Evolutionary conservation across 495 filamentous ascomycete species (phyloP).

Genomic region (Penicillium turbatum): DNA sequence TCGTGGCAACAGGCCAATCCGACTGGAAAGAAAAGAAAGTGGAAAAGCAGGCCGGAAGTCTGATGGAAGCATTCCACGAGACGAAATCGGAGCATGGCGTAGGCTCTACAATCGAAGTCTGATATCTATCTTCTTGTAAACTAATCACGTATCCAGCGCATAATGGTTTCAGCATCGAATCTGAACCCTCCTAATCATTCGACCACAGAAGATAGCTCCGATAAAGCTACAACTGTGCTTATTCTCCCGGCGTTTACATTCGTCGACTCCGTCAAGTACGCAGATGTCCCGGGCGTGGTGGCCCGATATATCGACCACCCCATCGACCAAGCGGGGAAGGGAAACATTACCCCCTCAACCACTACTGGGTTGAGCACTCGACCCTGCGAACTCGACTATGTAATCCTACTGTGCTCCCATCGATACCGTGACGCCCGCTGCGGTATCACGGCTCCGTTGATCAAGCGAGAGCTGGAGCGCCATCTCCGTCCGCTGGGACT

Average conservation of each 20-base stretch:
- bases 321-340: constrained; percentile 47
- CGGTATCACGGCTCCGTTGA: constrained; percentile 83
- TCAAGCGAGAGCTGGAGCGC: constrained; percentile 79
- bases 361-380: constrained; percentile 43
- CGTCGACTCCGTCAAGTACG: constrained; percentile 72
- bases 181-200: constrained; percentile 60
- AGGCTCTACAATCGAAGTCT: constrained; percentile 20
- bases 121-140: neutral
- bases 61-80: constrained; percentile 81
- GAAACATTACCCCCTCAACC: constrained; percentile 38
- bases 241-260: constrained; percentile 83
- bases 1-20: constrained; percentile 87
- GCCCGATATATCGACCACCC: constrained; percentile 59
- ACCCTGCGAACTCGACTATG: constrained; percentile 70
- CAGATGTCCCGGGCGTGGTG: constrained; percentile 65
- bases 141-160: constrained; percentile 46
- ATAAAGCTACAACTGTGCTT: constrained; percentile 63
- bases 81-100: constrained; percentile 69
- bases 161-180: constrained; percentile 93
- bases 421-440: constrained; percentile 88
- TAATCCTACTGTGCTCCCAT: constrained; percentile 94
- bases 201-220: constrained; percentile 29
- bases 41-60: constrained; percentile 76
- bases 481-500: constrained; percentile 81
- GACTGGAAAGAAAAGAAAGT: constrained; percentile 83